phyloP scores from a whole-genome alignment of 208 protist species.

The Acanthamoeba triangularis region DNA sequence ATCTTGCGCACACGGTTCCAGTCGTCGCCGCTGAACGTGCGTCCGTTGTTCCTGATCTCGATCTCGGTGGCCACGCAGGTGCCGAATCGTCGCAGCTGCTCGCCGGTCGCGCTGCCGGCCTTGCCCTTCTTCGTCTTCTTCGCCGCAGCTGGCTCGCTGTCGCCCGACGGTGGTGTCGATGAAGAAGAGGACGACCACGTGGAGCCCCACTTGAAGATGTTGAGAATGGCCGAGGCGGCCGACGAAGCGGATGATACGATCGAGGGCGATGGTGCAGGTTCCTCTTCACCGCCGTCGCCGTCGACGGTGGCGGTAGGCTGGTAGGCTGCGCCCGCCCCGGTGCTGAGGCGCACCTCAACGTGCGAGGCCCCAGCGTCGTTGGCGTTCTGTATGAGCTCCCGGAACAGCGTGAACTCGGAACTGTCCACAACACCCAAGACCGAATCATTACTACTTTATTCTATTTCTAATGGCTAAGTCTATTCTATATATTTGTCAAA shows the following conservation, averaged over 20 bases:
- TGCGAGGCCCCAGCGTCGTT: slow-evolving; percentile 75
- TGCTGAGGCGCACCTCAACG: slow-evolving; percentile 23
- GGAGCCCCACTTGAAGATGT: slow-evolving; percentile 62
- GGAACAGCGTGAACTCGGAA: slow-evolving; percentile 79
- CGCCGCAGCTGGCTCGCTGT: background rate
- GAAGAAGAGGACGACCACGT: background rate
- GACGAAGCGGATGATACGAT: slow-evolving; percentile 16
- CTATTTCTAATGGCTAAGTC: background rate
- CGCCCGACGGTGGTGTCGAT: background rate
- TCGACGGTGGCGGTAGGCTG: background rate
- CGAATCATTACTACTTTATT: background rate
- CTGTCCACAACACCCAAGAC: background rate
- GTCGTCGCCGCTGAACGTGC: slow-evolving; percentile 78
- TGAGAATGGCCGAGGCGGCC: slow-evolving; percentile 43
- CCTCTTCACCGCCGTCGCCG: background rate
- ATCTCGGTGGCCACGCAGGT: slow-evolving; percentile 66
- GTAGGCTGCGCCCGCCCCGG: background rate
- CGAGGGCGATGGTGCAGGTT: background rate
- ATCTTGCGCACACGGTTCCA: slow-evolving; percentile 80
- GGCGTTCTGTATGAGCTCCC: slow-evolving; percentile 82
- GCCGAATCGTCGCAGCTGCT: slow-evolving; percentile 55
- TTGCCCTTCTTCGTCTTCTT: background rate
- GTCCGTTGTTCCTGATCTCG: slow-evolving; percentile 80
- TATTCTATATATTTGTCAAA: background rate
- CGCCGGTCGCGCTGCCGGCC: background rate